Percentiles rank a stretch among this genome's conserved stretches.
phyloP scores from a whole-genome alignment of 2,329 filamentous ascomycete genomes.

The Cladosporium sphaerospermum region DNA sequence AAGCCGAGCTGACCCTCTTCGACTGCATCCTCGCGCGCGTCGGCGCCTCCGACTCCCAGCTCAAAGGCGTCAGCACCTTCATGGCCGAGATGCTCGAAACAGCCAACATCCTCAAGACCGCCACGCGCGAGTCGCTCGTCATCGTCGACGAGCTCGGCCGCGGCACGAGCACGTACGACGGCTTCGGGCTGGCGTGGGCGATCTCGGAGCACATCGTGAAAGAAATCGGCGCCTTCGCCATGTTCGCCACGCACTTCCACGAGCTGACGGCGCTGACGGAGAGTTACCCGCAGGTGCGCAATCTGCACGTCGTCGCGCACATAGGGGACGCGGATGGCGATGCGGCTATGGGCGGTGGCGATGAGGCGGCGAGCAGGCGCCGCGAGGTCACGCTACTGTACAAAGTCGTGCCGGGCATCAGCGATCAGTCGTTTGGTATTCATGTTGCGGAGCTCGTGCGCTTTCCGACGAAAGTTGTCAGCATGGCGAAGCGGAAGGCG shows the following conservation, averaged over 20 bases:
- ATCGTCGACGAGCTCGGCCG: constrained; percentile 97
- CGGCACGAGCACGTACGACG: constrained; percentile 95
- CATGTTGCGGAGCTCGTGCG: constrained; percentile 95
- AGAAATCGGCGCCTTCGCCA: constrained; percentile 86
- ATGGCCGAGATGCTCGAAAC: constrained; percentile 99
- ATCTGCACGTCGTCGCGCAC: constrained; percentile 93
- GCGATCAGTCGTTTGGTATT: constrained; percentile 96
- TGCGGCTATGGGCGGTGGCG: constrained; percentile 31
- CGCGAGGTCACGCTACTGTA: constrained; percentile 89
- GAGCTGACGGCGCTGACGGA: constrained; percentile 89
- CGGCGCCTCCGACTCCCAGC: constrained; percentile 89
- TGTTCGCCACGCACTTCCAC: constrained; percentile 98
- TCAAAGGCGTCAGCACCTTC: constrained; percentile 96
- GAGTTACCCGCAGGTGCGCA: constrained; percentile 78
- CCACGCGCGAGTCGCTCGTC: constrained; percentile 89
- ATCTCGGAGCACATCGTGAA: constrained; percentile 96
- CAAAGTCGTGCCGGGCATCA: constrained; percentile 91
- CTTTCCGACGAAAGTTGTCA: constrained; percentile 94
- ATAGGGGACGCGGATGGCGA: constrained; percentile 53
- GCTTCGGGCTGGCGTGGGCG: constrained; percentile 97
- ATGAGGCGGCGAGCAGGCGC: constrained; percentile 46
- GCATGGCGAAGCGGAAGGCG: constrained; percentile 98
- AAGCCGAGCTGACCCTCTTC: constrained; percentile 90
- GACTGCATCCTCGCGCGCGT: constrained; percentile 95
- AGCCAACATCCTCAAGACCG: constrained; percentile 95